Conservation (phyloP, 345 rosid species). For the Melastoma malabathricum region DNA sequence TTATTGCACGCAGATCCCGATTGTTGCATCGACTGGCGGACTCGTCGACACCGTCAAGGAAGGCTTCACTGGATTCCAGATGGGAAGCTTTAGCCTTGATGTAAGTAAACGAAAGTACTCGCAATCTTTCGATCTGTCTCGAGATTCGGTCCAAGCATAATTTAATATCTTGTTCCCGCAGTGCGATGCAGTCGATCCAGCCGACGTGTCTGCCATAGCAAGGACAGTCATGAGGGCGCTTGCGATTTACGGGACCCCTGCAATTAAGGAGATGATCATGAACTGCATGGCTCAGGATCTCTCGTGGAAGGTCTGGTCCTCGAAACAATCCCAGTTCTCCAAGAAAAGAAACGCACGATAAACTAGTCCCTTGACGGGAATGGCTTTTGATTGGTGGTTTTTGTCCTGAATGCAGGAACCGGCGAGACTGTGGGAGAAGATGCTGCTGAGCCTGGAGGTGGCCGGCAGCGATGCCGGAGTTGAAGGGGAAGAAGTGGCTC, state of each 20-base stretch:
- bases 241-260: constrained; percentile 39
- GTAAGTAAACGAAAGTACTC: constrained; percentile 20
- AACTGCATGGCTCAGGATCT: constrained; percentile 87
- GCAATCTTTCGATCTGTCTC: too few species aligned
- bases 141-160: background rate
- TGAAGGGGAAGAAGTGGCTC: constrained; percentile 83
- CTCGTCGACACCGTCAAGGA: constrained; percentile 87
- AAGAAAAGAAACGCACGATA: background rate
- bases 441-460: constrained; percentile 47
- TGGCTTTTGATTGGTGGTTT: too few species aligned
- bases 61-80: constrained; percentile 88
- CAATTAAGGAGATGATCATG: constrained; percentile 57
- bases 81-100: constrained; percentile 64
- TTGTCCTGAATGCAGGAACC: constrained; percentile 45
- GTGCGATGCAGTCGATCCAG: constrained; percentile 76
- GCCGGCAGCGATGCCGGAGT: constrained; percentile 40
- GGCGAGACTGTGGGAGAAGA: constrained; percentile 58
- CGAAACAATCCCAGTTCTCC: background rate
- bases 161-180: constrained; percentile 9
- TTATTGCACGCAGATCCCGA: constrained; percentile 38
- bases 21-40: constrained; percentile 92
- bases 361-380: background rate
- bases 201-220: constrained; percentile 58
- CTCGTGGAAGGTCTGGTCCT: constrained; percentile 77
- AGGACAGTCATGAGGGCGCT: constrained; percentile 46